These are phyloP conservation scores for Westerdykella sp. DNA, from an alignment of 2,329 filamentous ascomycete genomes.

Conservation along the genomic window DNA sequence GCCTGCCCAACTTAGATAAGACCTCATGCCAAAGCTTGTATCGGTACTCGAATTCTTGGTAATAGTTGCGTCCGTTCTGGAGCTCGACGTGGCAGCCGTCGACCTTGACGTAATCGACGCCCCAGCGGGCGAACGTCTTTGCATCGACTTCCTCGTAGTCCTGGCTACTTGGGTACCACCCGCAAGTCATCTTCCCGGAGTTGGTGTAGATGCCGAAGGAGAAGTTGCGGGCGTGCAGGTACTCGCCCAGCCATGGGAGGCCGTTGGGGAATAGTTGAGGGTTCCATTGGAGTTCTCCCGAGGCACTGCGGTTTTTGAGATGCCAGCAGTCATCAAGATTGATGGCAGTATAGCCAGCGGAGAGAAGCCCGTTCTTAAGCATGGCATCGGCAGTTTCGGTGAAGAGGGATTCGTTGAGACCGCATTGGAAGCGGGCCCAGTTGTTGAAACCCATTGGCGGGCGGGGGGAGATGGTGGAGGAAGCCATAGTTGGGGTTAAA, in stretches of 20 bases:
- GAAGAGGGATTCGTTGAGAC: slow-evolving; percentile 46
- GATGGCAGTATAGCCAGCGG: slow-evolving; percentile 36
- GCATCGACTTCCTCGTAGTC: slow-evolving; percentile 41
- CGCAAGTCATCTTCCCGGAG: slow-evolving; percentile 42
- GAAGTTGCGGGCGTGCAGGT: slow-evolving; percentile 38
- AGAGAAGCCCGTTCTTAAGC: slow-evolving; percentile 37
- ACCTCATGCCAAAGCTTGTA: slow-evolving; percentile 43
- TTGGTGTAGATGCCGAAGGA: slow-evolving; percentile 45
- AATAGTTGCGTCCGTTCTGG: slow-evolving; percentile 14
- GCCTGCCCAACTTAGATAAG: slow-evolving; percentile 29
- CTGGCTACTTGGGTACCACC: slow-evolving; percentile 40
- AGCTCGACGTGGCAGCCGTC: slow-evolving; percentile 17
- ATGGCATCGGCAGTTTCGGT: slow-evolving; percentile 45
- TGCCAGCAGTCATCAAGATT: slow-evolving; percentile 47
- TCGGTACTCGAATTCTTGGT: slow-evolving; percentile 17
- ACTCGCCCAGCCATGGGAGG: slow-evolving; percentile 38
- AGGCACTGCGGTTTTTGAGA: slow-evolving; percentile 26
- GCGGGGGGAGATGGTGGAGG: slow-evolving; percentile 12
- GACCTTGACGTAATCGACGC: slow-evolving; percentile 34
- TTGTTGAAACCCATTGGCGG: slow-evolving; percentile 51
- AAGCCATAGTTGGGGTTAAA: slow-evolving; percentile 7
- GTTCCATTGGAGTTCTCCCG: slow-evolving; percentile 41
- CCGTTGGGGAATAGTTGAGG: slow-evolving; percentile 40
- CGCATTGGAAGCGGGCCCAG: slow-evolving; percentile 46
- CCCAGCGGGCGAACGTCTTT: slow-evolving; percentile 36